A percentile compares a stretch with the other conserved stretches of the same genome.
Evolutionary conservation across 139 green algal genomes (phyloP).

Genomic region (Tetratostichococcus sp.): DNA sequence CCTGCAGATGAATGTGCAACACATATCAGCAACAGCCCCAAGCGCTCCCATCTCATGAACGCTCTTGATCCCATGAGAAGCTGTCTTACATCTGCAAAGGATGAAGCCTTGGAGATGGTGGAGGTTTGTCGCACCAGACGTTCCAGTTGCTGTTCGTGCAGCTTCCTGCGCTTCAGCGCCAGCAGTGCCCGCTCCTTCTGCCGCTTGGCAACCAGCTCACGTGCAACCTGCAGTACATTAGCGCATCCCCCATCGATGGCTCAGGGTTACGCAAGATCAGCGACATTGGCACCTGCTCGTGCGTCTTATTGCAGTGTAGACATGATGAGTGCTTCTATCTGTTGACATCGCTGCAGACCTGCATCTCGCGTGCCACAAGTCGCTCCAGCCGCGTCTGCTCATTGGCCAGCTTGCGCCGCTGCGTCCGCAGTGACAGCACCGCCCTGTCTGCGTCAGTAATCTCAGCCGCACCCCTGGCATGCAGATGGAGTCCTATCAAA

Average conservation of each 20-base stretch:
- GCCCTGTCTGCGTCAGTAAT: conserved; percentile 72
- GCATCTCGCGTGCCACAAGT: conserved; percentile 36
- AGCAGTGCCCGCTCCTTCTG: conserved; percentile 57
- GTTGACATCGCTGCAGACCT: background rate
- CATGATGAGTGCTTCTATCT: no score
- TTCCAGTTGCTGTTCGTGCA: conserved; percentile 53
- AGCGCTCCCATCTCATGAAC: no score
- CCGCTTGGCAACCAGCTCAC: conserved; percentile 31
- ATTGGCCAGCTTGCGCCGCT: conserved; percentile 64
- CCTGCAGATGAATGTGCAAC: background rate
- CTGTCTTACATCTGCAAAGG: no score
- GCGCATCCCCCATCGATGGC: no score
- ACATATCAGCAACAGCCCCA: no score
- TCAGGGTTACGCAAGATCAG: no score
- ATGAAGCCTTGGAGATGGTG: no score
- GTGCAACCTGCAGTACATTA: conserved; percentile 16
- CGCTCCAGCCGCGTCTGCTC: conserved; percentile 38
- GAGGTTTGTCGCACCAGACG: no score
- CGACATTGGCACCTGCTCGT: no score
- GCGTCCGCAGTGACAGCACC: conserved; percentile 69
- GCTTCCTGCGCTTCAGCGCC: conserved; percentile 64
- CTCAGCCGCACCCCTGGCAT: conserved; percentile 8
- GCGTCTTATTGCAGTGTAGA: no score
- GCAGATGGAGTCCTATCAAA: no score
- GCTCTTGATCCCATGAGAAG: no score